A percentile compares a stretch with the other conserved stretches of the same genome.
phyloP scores from a whole-genome alignment of 352 stramenopile genomes.

The Phytophthora sansomeana region DNA sequence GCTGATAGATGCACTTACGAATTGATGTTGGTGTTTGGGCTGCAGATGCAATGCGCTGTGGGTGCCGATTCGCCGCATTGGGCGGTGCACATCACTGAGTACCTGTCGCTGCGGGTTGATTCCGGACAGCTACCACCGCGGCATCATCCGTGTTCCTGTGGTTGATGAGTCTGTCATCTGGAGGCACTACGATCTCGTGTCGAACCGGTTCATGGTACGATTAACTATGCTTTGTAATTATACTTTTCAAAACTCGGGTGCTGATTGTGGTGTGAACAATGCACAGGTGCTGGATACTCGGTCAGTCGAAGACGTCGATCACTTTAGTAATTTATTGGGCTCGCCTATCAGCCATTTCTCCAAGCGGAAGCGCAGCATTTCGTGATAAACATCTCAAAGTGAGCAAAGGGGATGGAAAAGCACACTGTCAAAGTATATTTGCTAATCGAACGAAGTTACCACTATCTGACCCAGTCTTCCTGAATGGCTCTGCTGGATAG shows the following conservation, averaged over 20 bases:
- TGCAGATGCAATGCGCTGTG: conserved; percentile 59
- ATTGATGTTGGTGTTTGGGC: no score
- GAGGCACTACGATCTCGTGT: conserved; percentile 74
- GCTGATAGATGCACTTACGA: no score
- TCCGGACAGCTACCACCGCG: conserved; percentile 75
- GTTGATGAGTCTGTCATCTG: conserved; percentile 83
- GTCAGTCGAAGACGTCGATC: conserved; percentile 39
- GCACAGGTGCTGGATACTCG: conserved; percentile 44
- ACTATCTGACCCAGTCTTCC: not conserved
- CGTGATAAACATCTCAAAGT: conserved; percentile 17
- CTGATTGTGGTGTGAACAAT: conserved; percentile 8
- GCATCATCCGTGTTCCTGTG: conserved; percentile 68
- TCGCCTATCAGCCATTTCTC: conserved; percentile 31
- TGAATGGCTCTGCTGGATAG: no score
- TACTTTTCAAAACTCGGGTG: not conserved
- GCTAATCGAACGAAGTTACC: conserved; percentile 9
- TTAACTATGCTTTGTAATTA: not conserved
- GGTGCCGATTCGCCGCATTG: conserved; percentile 67
- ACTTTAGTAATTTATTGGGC: conserved; percentile 45
- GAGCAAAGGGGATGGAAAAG: not conserved
- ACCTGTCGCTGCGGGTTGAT: conserved; percentile 78
- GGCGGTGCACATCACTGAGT: conserved; percentile 55
- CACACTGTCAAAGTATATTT: conserved; percentile 26
- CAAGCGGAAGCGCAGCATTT: conserved; percentile 47
- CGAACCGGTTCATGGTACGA: conserved; percentile 75